Percentiles rank a stretch among this genome's conserved stretches.
phyloP scores from a whole-genome alignment of 495 filamentous ascomycete genomes.

The Penicillium mononematosum region DNA sequence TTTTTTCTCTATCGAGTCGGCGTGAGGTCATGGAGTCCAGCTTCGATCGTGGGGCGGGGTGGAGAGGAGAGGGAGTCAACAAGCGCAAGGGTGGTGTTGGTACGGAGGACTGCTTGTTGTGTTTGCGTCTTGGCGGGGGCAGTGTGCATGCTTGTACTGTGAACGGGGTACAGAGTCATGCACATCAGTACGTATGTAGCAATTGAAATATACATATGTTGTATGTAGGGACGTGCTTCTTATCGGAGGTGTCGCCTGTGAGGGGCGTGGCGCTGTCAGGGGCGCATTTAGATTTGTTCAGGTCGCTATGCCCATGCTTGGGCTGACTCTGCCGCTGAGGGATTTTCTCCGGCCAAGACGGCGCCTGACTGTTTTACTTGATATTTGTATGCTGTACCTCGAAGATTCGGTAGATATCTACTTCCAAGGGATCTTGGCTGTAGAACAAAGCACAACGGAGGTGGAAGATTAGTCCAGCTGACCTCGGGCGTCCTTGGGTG shows the following conservation, averaged over 20 bases:
- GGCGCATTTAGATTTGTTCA: background rate
- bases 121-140: constrained; percentile 23
- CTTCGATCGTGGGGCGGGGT: constrained; percentile 17
- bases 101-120: constrained; percentile 9
- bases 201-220: no score
- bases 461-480: constrained; percentile 1
- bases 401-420: constrained; percentile 4
- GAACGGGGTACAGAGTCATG: constrained; percentile 1
- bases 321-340: constrained; percentile 2
- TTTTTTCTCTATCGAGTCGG: constrained; percentile 13
- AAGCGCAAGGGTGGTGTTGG: constrained; percentile 18
- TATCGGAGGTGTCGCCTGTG: constrained; percentile 2
- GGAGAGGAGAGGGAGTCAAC: constrained; percentile 15
- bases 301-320: background rate
- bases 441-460: constrained; percentile 1
- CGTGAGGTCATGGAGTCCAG: background rate
- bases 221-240: background rate
- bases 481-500: background rate
- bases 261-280: constrained; percentile 7
- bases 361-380: background rate
- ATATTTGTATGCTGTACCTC: background rate
- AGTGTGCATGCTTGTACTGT: constrained; percentile 11
- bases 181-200: constrained; percentile 2
- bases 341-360: constrained; percentile 8
- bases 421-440: constrained; percentile 10